A percentile compares a stretch with the other conserved stretches of the same genome.
Conservation (phyloP, 2,329 filamentous ascomycete genomes). For the Colletotrichum karsti region DNA sequence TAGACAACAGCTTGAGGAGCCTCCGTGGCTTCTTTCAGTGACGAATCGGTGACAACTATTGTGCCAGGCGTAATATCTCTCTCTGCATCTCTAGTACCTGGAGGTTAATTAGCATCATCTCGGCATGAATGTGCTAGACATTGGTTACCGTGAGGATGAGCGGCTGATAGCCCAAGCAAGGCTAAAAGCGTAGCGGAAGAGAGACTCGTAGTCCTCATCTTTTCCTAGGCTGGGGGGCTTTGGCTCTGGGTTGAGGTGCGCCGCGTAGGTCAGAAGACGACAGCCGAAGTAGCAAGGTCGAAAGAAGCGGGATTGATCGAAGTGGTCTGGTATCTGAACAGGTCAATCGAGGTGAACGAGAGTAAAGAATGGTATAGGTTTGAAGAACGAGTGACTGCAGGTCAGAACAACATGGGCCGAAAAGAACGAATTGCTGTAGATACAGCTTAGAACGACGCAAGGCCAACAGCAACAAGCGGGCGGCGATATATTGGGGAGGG, state of each 20-base stretch:
- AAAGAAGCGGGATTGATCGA: neutral
- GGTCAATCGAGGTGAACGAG: constrained; percentile 16
- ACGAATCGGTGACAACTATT: constrained; percentile 45
- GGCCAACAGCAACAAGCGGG: neutral
- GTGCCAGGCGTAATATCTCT: constrained; percentile 7
- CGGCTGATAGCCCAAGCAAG: constrained; percentile 11
- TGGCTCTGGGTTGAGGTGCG: neutral
- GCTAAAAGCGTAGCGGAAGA: neutral
- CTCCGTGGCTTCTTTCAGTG: constrained; percentile 48
- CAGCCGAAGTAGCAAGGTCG: neutral
- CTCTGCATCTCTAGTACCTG: constrained; percentile 20
- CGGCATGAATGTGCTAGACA: no score
- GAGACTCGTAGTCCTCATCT: constrained; percentile 11
- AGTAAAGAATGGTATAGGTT: constrained; percentile 10
- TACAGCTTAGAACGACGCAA: constrained; percentile 14
- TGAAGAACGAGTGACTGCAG: constrained; percentile 34
- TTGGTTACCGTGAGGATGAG: constrained; percentile 18
- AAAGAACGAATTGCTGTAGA: constrained; percentile 31
- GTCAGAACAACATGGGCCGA: constrained; percentile 28
- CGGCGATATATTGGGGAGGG: constrained; percentile 28
- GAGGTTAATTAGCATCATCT: neutral
- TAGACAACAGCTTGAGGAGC: constrained; percentile 63
- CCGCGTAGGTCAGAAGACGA: neutral
- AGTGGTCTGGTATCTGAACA: constrained; percentile 1
- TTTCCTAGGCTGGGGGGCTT: neutral